Conservation (phyloP, 2,329 filamentous ascomycete genomes). For the Colletotrichum aenigma region DNA sequence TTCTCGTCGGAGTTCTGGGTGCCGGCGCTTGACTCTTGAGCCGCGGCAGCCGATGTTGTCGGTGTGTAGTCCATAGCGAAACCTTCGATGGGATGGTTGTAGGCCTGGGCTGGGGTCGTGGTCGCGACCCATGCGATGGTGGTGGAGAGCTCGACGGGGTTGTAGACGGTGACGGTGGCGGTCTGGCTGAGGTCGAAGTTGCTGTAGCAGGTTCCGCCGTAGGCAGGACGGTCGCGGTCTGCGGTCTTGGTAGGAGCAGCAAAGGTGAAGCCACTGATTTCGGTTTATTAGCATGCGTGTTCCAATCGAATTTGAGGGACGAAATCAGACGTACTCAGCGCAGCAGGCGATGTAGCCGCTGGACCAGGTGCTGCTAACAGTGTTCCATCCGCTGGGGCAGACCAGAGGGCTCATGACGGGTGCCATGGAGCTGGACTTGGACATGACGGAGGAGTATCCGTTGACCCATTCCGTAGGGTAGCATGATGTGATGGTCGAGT, state of each 20-base stretch:
- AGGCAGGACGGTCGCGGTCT: constrained; percentile 10
- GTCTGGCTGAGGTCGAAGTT: constrained; percentile 12
- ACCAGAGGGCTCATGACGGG: constrained; percentile 14
- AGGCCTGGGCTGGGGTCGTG: constrained; percentile 14
- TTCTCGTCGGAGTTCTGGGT: constrained; percentile 5
- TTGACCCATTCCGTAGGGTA: constrained; percentile 11
- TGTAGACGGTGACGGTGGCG: constrained; percentile 17
- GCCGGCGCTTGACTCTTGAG: not conserved
- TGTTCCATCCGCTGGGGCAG: constrained; percentile 13
- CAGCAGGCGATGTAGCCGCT: constrained; percentile 16
- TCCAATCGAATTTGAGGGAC: no score
- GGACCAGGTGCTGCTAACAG: constrained; percentile 12
- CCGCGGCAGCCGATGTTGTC: not conserved
- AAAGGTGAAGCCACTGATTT: constrained; percentile 8
- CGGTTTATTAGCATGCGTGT: not conserved
- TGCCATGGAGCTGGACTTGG: constrained; percentile 12
- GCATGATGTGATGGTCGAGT: constrained; percentile 10
- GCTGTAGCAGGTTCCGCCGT: constrained; percentile 17
- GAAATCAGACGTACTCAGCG: not conserved
- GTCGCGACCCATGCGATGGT: constrained; percentile 10
- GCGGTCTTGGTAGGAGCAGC: not conserved
- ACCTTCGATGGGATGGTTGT: constrained; percentile 15
- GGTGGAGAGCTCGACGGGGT: constrained; percentile 4
- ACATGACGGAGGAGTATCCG: constrained; percentile 9
- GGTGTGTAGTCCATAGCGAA: constrained; percentile 15